Percentiles rank a stretch among this genome's conserved stretches.
These are phyloP conservation scores for Naganishia friedmannii DNA, from an alignment of 768 basidiomycete genomes.

Conservation along the genomic window DNA sequence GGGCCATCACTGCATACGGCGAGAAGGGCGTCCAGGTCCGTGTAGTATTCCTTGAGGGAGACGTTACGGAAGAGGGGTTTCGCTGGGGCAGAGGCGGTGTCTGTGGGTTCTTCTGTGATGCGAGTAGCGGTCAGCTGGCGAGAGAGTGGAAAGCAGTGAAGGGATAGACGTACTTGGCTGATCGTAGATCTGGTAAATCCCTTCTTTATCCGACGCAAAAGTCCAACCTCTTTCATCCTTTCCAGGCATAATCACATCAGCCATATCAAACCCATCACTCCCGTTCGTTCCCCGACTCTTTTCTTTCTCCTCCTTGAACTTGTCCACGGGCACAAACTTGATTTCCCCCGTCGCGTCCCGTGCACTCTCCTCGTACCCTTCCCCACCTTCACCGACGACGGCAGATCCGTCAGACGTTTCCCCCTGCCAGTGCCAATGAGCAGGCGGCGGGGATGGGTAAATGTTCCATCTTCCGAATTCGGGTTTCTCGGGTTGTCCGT, in stretches of 20 bases:
- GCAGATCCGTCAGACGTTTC: conserved; percentile 44
- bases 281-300: conserved; percentile 32
- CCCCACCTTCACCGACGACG: conserved; percentile 32
- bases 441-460: conserved; percentile 88
- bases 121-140: conserved; percentile 27
- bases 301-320: conserved; percentile 32
- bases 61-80: conserved; percentile 75
- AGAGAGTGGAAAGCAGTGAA: conserved; percentile 10
- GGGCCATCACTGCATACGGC: conserved; percentile 91
- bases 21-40: conserved; percentile 88
- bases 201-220: conserved; percentile 72
- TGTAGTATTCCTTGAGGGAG: conserved; percentile 86
- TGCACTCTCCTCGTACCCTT: conserved; percentile 28
- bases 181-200: conserved; percentile 81
- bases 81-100: conserved; percentile 42
- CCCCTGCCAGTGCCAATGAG: conserved; percentile 82
- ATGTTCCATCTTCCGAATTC: conserved; percentile 70
- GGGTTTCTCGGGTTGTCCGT: conserved; percentile 9
- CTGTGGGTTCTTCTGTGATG: not conserved
- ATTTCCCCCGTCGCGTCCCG: conserved; percentile 15
- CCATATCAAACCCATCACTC: conserved; percentile 60
- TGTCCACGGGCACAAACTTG: conserved; percentile 32
- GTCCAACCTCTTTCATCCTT: conserved; percentile 61
- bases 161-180: conserved; percentile 5
- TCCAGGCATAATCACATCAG: conserved; percentile 71